phyloP scores from a whole-genome alignment of 2,329 filamentous ascomycete genomes.

The Arthrobotrys pseudoclavata region DNA sequence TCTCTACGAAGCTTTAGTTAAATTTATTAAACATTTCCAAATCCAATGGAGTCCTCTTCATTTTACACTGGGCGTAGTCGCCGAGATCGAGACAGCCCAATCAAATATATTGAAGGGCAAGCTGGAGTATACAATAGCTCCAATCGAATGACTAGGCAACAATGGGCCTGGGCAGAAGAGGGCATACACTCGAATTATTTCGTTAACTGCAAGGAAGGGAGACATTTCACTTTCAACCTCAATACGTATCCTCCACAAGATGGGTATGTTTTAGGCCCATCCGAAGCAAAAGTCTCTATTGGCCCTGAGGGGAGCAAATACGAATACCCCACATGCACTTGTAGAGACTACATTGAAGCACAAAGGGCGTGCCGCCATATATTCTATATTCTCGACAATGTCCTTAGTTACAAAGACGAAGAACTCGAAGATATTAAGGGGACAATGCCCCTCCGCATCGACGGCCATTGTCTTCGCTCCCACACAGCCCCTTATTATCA shows the following conservation, averaged over 20 bases:
- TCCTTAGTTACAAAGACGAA: slow-evolving; percentile 31
- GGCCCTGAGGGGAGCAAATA: slow-evolving; percentile 43
- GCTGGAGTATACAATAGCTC: slow-evolving; percentile 47
- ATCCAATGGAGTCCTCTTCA: slow-evolving; percentile 31
- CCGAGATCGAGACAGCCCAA: slow-evolving; percentile 37
- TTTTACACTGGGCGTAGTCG: slow-evolving; percentile 19
- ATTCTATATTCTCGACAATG: slow-evolving; percentile 49
- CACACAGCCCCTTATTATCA: slow-evolving; percentile 31
- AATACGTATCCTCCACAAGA: neutral
- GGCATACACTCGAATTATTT: slow-evolving; percentile 41
- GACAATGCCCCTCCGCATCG: slow-evolving; percentile 34
- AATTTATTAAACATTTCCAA: neutral
- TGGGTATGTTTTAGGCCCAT: neutral
- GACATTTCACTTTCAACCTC: slow-evolving; percentile 48
- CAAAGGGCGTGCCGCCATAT: slow-evolving; percentile 46
- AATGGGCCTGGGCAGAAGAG: slow-evolving; percentile 41
- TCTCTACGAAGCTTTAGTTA: neutral
- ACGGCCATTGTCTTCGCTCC: slow-evolving; percentile 41
- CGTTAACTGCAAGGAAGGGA: slow-evolving; percentile 49
- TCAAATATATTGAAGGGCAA: slow-evolving; percentile 26
- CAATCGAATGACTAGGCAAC: slow-evolving; percentile 37
- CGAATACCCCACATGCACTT: slow-evolving; percentile 43
- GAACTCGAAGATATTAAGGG: slow-evolving; percentile 12
- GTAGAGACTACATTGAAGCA: slow-evolving; percentile 11
- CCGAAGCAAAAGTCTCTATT: slow-evolving; percentile 32